Conservation (phyloP, 768 basidiomycete genomes). For the Tylopilus sp. region DNA sequence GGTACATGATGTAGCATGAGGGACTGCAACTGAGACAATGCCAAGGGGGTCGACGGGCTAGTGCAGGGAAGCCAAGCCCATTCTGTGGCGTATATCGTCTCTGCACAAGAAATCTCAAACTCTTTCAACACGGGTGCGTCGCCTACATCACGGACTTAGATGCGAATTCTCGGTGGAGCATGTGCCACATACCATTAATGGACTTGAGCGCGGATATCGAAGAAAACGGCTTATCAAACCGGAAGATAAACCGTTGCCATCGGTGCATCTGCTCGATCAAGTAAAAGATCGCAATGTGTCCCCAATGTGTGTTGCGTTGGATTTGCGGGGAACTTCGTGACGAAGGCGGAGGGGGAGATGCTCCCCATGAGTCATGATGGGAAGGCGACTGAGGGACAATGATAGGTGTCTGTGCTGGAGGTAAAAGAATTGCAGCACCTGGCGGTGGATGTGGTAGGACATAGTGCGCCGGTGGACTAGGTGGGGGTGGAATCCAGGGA, state of each 20-base stretch:
- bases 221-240: constrained; percentile 73
- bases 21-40: constrained; percentile 48
- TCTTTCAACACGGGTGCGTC: constrained; percentile 70
- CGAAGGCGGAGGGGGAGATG: constrained; percentile 28
- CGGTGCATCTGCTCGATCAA: constrained; percentile 77
- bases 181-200: constrained; percentile 53
- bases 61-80: constrained; percentile 75
- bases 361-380: constrained; percentile 39
- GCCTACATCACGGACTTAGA: constrained; percentile 38
- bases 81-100: constrained; percentile 55
- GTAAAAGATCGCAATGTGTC: constrained; percentile 76
- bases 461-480: constrained; percentile 38
- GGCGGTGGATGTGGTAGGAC: constrained; percentile 32
- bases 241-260: constrained; percentile 79
- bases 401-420: constrained; percentile 41
- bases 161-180: neutral
- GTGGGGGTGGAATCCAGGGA: constrained; percentile 30
- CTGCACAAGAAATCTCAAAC: constrained; percentile 74
- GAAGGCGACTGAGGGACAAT: constrained; percentile 45
- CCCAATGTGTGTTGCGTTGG: constrained; percentile 66
- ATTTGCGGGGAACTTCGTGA: constrained; percentile 29
- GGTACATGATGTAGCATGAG: constrained; percentile 70
- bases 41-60: constrained; percentile 28
- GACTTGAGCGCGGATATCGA: constrained; percentile 72
- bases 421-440: constrained; percentile 29